Conservation (phyloP, 768 basidiomycete genomes). For the Melanogaster broomeanus region DNA sequence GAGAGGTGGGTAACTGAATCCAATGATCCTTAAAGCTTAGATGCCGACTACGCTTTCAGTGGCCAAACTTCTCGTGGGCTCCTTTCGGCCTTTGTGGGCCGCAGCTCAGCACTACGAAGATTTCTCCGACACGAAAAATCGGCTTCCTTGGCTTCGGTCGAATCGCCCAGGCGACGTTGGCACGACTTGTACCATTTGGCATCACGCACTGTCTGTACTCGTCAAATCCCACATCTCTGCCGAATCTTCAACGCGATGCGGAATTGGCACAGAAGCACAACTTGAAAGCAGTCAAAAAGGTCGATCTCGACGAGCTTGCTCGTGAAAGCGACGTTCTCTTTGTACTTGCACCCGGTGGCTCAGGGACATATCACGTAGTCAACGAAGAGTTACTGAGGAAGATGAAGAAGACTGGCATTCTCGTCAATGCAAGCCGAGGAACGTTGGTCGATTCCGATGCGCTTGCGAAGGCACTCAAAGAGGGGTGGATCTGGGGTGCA, state of each 20-base stretch:
- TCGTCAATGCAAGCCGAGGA: constrained; percentile 87
- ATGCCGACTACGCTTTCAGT: constrained; percentile 44
- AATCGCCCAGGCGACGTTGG: constrained; percentile 83
- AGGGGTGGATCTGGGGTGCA: constrained; percentile 87
- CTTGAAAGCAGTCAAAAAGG: constrained; percentile 49
- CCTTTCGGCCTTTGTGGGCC: constrained; percentile 87
- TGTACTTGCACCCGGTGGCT: constrained; percentile 77
- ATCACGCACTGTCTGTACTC: constrained; percentile 73
- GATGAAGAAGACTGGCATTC: constrained; percentile 84
- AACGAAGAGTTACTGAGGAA: constrained; percentile 66
- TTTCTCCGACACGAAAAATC: constrained; percentile 60
- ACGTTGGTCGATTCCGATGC: constrained; percentile 90
- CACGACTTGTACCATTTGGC: constrained; percentile 81
- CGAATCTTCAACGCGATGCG: constrained; percentile 41
- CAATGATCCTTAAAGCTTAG: not conserved
- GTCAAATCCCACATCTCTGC: constrained; percentile 52
- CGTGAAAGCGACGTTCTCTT: constrained; percentile 81
- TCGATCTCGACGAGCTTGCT: constrained; percentile 69
- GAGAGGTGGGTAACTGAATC: constrained; percentile 50
- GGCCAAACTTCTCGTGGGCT: constrained; percentile 77
- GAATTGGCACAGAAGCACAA: constrained; percentile 36
- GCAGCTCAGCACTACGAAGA: constrained; percentile 60
- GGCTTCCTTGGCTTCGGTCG: constrained; percentile 96
- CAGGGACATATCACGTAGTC: constrained; percentile 70
- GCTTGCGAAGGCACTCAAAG: constrained; percentile 73